Evolutionary conservation across 495 filamentous ascomycete genomes (phyloP).

Genomic region (Hypoxylon intermedium): DNA sequence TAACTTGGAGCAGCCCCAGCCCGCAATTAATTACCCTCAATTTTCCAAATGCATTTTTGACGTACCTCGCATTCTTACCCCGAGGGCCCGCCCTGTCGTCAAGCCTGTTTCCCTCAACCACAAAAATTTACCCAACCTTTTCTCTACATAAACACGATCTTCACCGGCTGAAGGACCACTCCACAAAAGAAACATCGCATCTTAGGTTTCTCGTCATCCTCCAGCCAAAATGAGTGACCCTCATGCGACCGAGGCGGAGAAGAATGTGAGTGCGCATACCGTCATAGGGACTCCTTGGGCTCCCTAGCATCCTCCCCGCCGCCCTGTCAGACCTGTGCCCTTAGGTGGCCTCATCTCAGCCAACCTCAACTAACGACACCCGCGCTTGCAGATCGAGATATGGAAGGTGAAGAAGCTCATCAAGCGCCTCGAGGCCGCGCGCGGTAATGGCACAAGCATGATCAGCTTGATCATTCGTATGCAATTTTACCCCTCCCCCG

Average conservation of each 20-base stretch:
- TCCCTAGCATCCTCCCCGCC: slow-evolving; percentile 9
- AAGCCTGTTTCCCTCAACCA: slow-evolving; percentile 30
- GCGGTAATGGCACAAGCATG: slow-evolving; percentile 97
- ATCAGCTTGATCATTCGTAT: slow-evolving; percentile 97
- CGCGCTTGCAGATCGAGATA: slow-evolving; percentile 66
- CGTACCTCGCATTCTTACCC: slow-evolving; percentile 10
- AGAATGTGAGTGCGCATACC: slow-evolving; percentile 72
- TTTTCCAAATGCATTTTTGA: slow-evolving; percentile 11
- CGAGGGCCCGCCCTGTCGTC: slow-evolving; percentile 32
- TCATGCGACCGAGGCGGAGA: slow-evolving; percentile 92
- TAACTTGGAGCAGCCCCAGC: no score
- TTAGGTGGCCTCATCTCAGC: slow-evolving; percentile 15
- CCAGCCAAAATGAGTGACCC: slow-evolving; percentile 83
- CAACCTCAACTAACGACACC: slow-evolving; percentile 24
- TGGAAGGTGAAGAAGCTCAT: slow-evolving; percentile 95
- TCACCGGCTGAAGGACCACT: slow-evolving; percentile 16
- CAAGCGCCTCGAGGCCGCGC: slow-evolving; percentile 89
- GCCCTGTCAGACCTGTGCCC: slow-evolving; percentile 2
- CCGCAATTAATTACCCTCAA: neutral
- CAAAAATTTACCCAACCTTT: slow-evolving; percentile 32
- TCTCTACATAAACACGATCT: slow-evolving; percentile 26
- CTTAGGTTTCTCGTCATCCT: slow-evolving; percentile 33
- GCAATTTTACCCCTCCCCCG: slow-evolving; percentile 45
- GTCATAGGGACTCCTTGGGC: neutral
- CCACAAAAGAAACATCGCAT: slow-evolving; percentile 26